Conservation (phyloP, 164 flowering plant genomes). For the Sextonia rubra region DNA sequence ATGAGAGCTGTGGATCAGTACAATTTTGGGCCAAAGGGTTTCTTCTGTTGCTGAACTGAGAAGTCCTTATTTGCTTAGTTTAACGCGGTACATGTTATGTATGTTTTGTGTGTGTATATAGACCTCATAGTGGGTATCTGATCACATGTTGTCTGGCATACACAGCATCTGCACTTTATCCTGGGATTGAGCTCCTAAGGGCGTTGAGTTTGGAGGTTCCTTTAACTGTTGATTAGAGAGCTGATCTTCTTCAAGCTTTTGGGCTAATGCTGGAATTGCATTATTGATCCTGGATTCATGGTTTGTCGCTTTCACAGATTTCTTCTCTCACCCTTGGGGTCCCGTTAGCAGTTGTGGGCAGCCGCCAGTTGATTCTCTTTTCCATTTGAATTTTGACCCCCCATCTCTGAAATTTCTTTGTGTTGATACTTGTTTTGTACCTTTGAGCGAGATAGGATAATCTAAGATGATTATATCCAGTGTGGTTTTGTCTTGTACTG, state of each 20-base stretch:
- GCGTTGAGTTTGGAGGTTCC: background rate
- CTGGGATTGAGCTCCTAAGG: background rate
- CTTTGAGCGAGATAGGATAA: background rate
- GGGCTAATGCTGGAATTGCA: background rate
- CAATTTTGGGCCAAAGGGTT: background rate
- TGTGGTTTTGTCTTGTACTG: no score
- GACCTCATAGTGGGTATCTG: background rate
- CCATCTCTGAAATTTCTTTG: background rate
- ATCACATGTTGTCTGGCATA: background rate
- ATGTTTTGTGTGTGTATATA: background rate
- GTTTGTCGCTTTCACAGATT: background rate
- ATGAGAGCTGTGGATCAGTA: background rate
- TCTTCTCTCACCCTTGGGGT: background rate
- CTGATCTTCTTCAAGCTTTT: background rate
- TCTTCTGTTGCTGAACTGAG: background rate
- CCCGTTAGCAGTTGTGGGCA: background rate
- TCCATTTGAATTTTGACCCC: background rate
- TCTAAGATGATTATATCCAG: background rate
- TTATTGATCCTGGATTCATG: background rate
- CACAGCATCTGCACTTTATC: background rate
- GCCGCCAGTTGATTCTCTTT: background rate
- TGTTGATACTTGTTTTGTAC: background rate
- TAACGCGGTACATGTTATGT: no score
- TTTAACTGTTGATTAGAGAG: background rate
- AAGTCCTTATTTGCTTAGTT: background rate